Conservation (phyloP, 768 basidiomycete species). For the Tricholoma saponaceum region DNA sequence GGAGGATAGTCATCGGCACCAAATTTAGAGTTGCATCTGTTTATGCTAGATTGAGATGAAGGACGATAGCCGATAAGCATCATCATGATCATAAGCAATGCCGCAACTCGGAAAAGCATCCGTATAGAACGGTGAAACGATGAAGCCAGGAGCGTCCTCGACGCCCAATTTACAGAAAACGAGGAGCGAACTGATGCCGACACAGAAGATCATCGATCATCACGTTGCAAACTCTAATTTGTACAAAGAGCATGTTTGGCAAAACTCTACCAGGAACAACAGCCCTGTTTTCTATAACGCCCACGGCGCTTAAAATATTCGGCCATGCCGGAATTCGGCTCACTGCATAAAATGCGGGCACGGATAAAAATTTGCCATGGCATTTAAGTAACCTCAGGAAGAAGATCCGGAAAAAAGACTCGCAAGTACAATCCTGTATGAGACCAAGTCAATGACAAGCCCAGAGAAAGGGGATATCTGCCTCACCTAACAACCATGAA, state of each 20-base stretch:
- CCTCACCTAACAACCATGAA: constrained; percentile 36
- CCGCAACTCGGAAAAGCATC: constrained; percentile 38
- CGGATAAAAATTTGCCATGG: constrained; percentile 31
- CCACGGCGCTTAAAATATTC: constrained; percentile 18
- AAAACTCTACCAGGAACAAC: constrained; percentile 33
- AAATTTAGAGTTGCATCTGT: constrained; percentile 39
- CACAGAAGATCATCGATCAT: constrained; percentile 28
- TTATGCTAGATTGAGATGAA: neutral
- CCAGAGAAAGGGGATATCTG: neutral
- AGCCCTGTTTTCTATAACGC: constrained; percentile 43
- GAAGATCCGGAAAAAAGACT: constrained; percentile 51
- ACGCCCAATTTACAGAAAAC: constrained; percentile 34
- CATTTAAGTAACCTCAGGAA: constrained; percentile 48
- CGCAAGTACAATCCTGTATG: constrained; percentile 27
- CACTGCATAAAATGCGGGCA: constrained; percentile 55
- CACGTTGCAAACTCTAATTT: constrained; percentile 24
- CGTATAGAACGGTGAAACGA: constrained; percentile 34
- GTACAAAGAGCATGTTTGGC: constrained; percentile 29
- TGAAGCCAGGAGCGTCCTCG: constrained; percentile 22
- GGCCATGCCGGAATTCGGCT: constrained; percentile 8
- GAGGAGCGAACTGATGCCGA: constrained; percentile 25
- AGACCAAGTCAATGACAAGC: neutral
- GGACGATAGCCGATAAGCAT: neutral
- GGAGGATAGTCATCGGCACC: too few species aligned
- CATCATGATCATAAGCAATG: constrained; percentile 24